Conservation (phyloP, 78 protist genomes). For the Dictyostelium discoideum region dicty_2.7 NC_007090.3:1395001-1395500, state of each 20-base stretch:
- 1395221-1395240: conserved; percentile 7
- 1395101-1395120: background rate
- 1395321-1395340: background rate
- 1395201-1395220: conserved; percentile 65
- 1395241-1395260: background rate
- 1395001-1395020: background rate
- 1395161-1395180: conserved; percentile 6
- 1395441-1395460: conserved; percentile 7
- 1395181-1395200: conserved; percentile 30
- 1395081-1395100: background rate
- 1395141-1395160: background rate
- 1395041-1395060: background rate
- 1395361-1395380: conserved; percentile 26
- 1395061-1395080: background rate
- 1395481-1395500: no score
- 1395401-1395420: conserved; percentile 5
- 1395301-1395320: conserved; percentile 46
- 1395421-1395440: background rate
- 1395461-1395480: background rate
- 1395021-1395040: background rate
- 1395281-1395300: conserved; percentile 41
- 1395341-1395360: background rate
- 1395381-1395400: background rate
- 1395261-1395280: background rate
- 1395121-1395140: background rate